phyloP scores from a whole-genome alignment of 345 rosid species.

The Xanthoceras sorbifolium region DNA sequence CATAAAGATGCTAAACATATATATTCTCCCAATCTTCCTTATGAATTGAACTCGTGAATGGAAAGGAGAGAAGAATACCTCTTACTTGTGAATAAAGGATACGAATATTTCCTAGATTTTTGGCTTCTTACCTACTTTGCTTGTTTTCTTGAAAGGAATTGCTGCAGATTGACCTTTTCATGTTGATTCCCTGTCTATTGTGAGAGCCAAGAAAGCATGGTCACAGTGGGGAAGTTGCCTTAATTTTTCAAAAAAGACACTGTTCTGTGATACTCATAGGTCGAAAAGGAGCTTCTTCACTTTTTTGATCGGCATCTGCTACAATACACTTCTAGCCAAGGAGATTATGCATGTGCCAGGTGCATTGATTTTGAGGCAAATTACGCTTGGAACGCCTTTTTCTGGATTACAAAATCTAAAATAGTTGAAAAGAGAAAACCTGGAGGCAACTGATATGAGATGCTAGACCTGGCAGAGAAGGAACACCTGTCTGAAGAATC shows the following conservation, averaged over 20 bases:
- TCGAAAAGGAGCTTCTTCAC: background rate
- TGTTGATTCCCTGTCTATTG: background rate
- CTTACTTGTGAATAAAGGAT: background rate
- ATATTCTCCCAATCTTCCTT: background rate
- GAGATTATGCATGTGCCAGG: background rate
- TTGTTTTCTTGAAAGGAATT: background rate
- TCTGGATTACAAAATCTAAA: background rate
- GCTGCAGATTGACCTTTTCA: background rate
- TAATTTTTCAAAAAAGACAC: too few relatives aligned
- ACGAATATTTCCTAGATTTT: conserved; percentile 4
- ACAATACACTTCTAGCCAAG: background rate
- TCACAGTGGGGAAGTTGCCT: too few relatives aligned
- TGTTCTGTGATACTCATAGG: background rate
- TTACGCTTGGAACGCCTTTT: conserved; percentile 18
- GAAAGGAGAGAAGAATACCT: background rate
- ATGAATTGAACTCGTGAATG: background rate
- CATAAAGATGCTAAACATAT: too few relatives aligned
- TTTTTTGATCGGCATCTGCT: background rate
- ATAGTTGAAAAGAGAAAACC: background rate
- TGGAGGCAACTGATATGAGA: conserved; percentile 25
- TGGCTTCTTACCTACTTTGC: conserved; percentile 7
- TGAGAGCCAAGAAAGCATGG: background rate
- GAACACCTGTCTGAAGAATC: conserved; percentile 31
- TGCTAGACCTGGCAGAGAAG: conserved; percentile 45
- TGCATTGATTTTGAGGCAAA: background rate